Base-by-base conservation (phyloP, 2,329 filamentous ascomycete genomes). In the Botrytis pseudocinerea region DNA sequence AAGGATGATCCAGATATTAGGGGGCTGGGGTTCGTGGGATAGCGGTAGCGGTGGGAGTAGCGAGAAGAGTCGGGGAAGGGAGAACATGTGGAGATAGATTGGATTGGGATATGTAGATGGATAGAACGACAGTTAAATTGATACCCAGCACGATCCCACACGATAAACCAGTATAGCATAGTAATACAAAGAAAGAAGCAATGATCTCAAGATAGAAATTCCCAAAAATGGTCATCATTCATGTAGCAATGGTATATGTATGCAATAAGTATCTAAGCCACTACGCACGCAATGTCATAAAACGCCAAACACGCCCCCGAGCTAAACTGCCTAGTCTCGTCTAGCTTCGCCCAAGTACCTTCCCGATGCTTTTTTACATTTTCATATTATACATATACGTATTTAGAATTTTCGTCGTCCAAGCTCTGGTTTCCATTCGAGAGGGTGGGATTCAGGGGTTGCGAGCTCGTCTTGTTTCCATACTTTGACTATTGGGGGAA, bases 401-500 rank as follows among this genome's bases (percentile, higher is more conserved):
- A 79, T 73, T 80, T 86, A 93, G 80, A 88, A 96, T 82, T 95
- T 96, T 81, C 92, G 89, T 79, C 92, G 87, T 25, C 90, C 90
- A 72, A 97, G 82, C 1, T 89, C 93, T 35, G 95, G 95, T 80
- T 93, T 94, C 96, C 96, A 99, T 62, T 97, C 91, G 61, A 99
- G 83, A 3, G 96, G 96, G 83, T 98, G 94, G 2, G 92, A 93
- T 82, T 98, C 94, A 54, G 92, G 92, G 0, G 95, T 98, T 28
- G 96, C 96, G 70, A 92, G 89, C 64, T 97, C 93, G 81, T 99
- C 96, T 77, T 92, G 92, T 82, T 95, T 97, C 96, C 96, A 99
- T 73, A 99, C 90, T 88, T 99, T 98, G 82, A 98, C 87, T 90
- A 62, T 60, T 40, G 6, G 60, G 32, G 54, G 28, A 4, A 25